These are phyloP conservation scores for Zasmidium cellare DNA, from an alignment of 2,329 filamentous ascomycete genomes.

Conservation along the genomic window DNA sequence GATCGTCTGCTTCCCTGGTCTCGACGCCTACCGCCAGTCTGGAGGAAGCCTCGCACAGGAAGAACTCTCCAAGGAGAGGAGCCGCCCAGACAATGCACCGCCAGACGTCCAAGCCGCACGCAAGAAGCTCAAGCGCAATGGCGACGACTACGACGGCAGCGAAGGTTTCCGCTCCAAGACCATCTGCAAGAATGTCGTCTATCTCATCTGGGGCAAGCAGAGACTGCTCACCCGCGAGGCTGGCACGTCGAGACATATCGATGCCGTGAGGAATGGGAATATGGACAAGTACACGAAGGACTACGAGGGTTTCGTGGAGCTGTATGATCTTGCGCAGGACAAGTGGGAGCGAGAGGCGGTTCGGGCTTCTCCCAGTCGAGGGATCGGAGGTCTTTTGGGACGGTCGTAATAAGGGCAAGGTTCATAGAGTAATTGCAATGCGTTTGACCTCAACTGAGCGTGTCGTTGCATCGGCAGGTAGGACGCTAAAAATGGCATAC, in stretches of 20 bases:
- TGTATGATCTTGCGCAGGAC: slow-evolving; percentile 16
- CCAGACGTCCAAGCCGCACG: slow-evolving; percentile 9
- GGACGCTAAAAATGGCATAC: neutral
- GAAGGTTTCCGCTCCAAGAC: slow-evolving; percentile 31
- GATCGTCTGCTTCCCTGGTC: slow-evolving; percentile 29
- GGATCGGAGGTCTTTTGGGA: neutral
- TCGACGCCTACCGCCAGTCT: slow-evolving; percentile 29
- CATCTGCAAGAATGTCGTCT: slow-evolving; percentile 30
- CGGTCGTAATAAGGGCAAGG: neutral
- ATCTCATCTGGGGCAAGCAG: slow-evolving; percentile 32
- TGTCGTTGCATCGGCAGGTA: neutral
- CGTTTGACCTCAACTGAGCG: too few species aligned
- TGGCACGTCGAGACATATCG: slow-evolving; percentile 29
- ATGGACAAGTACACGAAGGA: slow-evolving; percentile 36
- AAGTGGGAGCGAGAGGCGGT: neutral
- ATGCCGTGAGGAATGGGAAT: slow-evolving; percentile 23
- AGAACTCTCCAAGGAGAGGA: slow-evolving; percentile 19
- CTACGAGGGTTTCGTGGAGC: slow-evolving; percentile 32
- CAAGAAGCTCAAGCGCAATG: neutral
- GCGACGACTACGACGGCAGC: slow-evolving; percentile 12
- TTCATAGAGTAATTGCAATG: neutral
- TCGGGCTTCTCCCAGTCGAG: neutral
- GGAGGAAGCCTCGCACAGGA: slow-evolving; percentile 25
- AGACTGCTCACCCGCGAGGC: slow-evolving; percentile 31
- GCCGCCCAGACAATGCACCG: slow-evolving; percentile 7